Conservation (phyloP, 805 yeast genomes). For the Millerago galiae region DNA sequence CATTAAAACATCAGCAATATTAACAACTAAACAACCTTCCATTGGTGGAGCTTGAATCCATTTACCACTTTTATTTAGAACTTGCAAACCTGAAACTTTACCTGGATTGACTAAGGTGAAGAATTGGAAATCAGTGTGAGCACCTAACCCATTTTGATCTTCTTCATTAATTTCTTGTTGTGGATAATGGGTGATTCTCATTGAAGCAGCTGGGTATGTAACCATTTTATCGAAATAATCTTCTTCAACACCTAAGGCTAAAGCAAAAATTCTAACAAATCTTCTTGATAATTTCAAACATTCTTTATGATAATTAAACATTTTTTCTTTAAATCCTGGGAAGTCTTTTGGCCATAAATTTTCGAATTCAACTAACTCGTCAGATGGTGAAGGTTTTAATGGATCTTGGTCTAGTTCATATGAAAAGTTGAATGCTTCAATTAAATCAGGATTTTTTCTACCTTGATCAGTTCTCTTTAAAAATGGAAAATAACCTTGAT, state of each 20-base stretch:
- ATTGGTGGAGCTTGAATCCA: slow-evolving; percentile 16
- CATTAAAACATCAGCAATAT: slow-evolving; percentile 33
- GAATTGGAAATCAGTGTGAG: slow-evolving; percentile 34
- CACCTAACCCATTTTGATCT: slow-evolving; percentile 31
- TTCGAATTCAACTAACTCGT: slow-evolving; percentile 19
- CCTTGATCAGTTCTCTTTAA: slow-evolving; percentile 17
- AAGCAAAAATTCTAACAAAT: slow-evolving; percentile 23
- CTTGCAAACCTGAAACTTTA: slow-evolving; percentile 33
- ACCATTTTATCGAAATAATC: slow-evolving; percentile 22
- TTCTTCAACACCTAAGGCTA: slow-evolving; percentile 25
- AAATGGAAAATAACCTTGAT: slow-evolving; percentile 21
- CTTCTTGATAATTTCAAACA: slow-evolving; percentile 22
- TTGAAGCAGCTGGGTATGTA: slow-evolving; percentile 24
- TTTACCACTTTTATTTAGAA: slow-evolving; percentile 26
- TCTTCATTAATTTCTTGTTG: slow-evolving; percentile 23
- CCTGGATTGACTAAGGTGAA: slow-evolving; percentile 32
- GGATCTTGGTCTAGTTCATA: slow-evolving; percentile 21
- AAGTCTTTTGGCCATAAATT: slow-evolving; percentile 26
- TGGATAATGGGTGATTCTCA: slow-evolving; percentile 31
- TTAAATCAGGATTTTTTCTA: slow-evolving; percentile 22
- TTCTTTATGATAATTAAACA: slow-evolving; percentile 19
- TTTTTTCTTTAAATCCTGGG: slow-evolving; percentile 19
- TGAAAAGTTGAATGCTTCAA: slow-evolving; percentile 30
- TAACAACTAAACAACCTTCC: slow-evolving; percentile 16
- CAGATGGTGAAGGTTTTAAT: slow-evolving; percentile 10